These are phyloP conservation scores for Aspergillus mulundensis DNA, from an alignment of 495 filamentous ascomycete genomes.

Conservation along the genomic window DNA sequence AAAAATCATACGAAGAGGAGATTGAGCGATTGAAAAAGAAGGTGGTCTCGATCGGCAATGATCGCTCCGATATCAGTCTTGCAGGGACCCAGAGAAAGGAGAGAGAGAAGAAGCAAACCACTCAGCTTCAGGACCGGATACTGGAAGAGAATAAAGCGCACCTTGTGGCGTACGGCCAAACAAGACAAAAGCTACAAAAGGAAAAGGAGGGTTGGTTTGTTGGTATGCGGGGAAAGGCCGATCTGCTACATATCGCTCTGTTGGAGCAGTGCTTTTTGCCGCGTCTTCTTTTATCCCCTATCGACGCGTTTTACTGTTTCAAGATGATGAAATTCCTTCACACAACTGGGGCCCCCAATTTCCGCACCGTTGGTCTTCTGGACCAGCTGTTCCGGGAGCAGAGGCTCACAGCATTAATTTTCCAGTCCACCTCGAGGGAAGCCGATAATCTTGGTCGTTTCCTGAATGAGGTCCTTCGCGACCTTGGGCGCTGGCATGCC, in stretches of 20 bases:
- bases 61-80: conserved; percentile 66
- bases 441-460: conserved; percentile 89
- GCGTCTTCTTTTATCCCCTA: conserved; percentile 72
- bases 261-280: conserved; percentile 90
- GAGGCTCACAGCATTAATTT: conserved; percentile 73
- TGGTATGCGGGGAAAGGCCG: conserved; percentile 54
- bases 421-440: conserved; percentile 81
- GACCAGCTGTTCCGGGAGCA: conserved; percentile 81
- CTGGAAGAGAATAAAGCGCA: conserved; percentile 65
- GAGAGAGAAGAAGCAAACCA: conserved; percentile 55
- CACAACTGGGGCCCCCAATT: conserved; percentile 72
- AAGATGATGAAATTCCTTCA: conserved; percentile 83
- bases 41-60: conserved; percentile 57
- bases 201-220: conserved; percentile 82
- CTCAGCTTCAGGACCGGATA: conserved; percentile 58
- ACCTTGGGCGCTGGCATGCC: conserved; percentile 79
- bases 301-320: conserved; percentile 84
- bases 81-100: conserved; percentile 60
- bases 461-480: conserved; percentile 70
- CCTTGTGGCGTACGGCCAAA: conserved; percentile 59
- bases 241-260: conserved; percentile 67
- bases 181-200: conserved; percentile 59
- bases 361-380: conserved; percentile 79
- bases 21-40: conserved; percentile 57
- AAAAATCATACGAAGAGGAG: conserved; percentile 70